Base-by-base conservation (phyloP, 2,329 filamentous ascomycete genomes). In the Aspergillus bombycis region DNA sequence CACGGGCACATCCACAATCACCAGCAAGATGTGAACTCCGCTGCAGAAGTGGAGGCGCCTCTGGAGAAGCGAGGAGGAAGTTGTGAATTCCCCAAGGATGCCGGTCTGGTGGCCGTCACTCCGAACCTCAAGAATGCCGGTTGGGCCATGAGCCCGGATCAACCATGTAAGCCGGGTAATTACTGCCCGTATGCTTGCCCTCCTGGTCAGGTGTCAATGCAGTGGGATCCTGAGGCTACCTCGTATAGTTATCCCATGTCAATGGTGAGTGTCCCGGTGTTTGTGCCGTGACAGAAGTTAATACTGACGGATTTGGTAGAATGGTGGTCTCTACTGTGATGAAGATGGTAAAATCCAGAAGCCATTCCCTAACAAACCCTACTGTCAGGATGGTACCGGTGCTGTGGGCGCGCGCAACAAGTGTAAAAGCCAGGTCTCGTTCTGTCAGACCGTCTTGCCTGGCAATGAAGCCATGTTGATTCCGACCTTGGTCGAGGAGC, bases 391-490 rank as follows among this genome's bases (percentile, higher is more conserved):
- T 46, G 91, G 91, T 53, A 87, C 86, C 23, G 90, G 89, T 50
- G 74, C 87, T 9, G 84, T 94, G 60, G 80, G 83, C 62, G 91
- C 85, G 41, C 81, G 88, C 65, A 94, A 93, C 81, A 88, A 89
- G 69, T 86, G 85, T 65, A 84, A 63, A 23, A 59, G 86, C 41
- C 73, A 83, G 16, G 85, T 93, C 60, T 87, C 91, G 3, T 92
- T 91, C 78, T 94, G 91, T 78, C 91, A 94, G 78, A 94, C 91
- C 5, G 89, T 93, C 16, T 79, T 93, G 65, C 91, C 91, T 21
- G 91, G 91, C 57, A 90, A 92, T 71, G 91, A 94, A 80, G 89
- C 89, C 65, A 94, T 94, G 91, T 82, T 93, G 69, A 93, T 93
- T 71, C 90, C 91, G 19, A 94, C 90, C n/a, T 77, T 88, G 66